Base-by-base conservation (phyloP, 2,329 filamentous ascomycete species). In the Aschersonia sp. region DNA sequence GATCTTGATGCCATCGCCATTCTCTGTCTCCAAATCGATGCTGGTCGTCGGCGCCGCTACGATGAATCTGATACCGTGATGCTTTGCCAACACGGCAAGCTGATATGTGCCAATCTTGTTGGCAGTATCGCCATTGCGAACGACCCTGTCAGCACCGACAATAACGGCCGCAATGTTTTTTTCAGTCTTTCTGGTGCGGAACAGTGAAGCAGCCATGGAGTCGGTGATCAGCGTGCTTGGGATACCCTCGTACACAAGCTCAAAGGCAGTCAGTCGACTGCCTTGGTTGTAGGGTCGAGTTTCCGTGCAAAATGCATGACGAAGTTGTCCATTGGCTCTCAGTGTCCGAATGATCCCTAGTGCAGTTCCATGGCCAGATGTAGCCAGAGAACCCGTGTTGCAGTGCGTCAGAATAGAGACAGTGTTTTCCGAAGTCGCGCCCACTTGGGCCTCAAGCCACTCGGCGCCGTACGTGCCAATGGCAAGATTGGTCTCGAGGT, bases 21-120 rank as follows among this genome's bases (percentile, higher is more conserved):
- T 83, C 54, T 76, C 73, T 2, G 90, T 97, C 47, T 77, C 71
- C 33, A 95, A 69, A 60, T 98, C 92, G 55, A 98, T 92, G 49
- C 87, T 95, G 2, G 92, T 98, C 6, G 89, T 85, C 0, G 92
- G 92, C 1, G 92, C 92, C 0, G 92, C 92, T 32, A 98, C 89
- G 8, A 98, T 75, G 61, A 98, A 98, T 64, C 90, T 94, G 58
- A 97, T 76, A 14, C 86, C 85, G 58, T 98, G 92, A 58, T 89
- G 73, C 54, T 76, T 81, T 29, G 92, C 92, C 32, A 95, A 74
- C n/a, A 97, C 88, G 4, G 92, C 88, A 4, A 98, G 75, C 47
- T 83, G 77, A 63, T 98, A 97, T 0, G 92, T 98, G 46, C 92
- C 92, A 52, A 98, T 94, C 71, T 98, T 98, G 70, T 98, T 98